phyloP scores from a whole-genome alignment of 148 eudicot genomes.

The Euryodendron excelsum region DNA sequence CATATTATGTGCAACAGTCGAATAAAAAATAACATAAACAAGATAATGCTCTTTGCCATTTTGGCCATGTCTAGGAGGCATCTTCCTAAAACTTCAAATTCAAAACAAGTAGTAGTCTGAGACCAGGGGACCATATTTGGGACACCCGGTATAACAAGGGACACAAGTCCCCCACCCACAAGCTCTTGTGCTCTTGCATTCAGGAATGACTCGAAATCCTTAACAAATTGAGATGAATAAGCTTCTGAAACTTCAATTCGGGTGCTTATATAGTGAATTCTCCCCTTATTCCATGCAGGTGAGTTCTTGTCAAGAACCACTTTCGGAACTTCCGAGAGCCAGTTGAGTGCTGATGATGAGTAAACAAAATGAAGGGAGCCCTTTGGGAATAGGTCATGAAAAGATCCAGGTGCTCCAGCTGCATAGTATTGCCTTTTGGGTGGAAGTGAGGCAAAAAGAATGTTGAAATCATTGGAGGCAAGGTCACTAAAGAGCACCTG shows the following conservation, averaged over 20 bases:
- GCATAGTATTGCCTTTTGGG: slow-evolving; percentile 4
- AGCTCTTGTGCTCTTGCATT: slow-evolving; percentile 14
- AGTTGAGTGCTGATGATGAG: slow-evolving; percentile 11
- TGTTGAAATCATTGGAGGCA: slow-evolving; percentile 10
- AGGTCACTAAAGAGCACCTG: neutral
- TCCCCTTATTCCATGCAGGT: slow-evolving; percentile 1
- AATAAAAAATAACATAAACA: too few relatives aligned
- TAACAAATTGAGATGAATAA: neutral
- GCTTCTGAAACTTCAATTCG: neutral
- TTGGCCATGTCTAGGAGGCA: too few relatives aligned
- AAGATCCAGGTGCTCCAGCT: slow-evolving; percentile 18
- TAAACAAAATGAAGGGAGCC: slow-evolving; percentile 8
- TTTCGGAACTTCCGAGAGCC: slow-evolving; percentile 10
- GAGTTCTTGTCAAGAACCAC: neutral
- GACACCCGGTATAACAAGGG: neutral
- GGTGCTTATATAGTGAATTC: neutral
- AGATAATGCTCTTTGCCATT: too few relatives aligned
- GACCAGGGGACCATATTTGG: too few relatives aligned
- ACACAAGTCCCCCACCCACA: slow-evolving; percentile 2
- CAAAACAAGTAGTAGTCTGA: too few relatives aligned
- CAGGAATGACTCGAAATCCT: slow-evolving; percentile 5
- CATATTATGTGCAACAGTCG: too few relatives aligned
- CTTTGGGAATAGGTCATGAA: slow-evolving; percentile 8
- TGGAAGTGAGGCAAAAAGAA: slow-evolving; percentile 6
- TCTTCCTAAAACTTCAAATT: too few relatives aligned